A percentile compares a stretch with the other conserved stretches of the same genome.
phyloP scores from a whole-genome alignment of 495 filamentous ascomycete species.

The Hyaloscypha hepaticicola region DNA sequence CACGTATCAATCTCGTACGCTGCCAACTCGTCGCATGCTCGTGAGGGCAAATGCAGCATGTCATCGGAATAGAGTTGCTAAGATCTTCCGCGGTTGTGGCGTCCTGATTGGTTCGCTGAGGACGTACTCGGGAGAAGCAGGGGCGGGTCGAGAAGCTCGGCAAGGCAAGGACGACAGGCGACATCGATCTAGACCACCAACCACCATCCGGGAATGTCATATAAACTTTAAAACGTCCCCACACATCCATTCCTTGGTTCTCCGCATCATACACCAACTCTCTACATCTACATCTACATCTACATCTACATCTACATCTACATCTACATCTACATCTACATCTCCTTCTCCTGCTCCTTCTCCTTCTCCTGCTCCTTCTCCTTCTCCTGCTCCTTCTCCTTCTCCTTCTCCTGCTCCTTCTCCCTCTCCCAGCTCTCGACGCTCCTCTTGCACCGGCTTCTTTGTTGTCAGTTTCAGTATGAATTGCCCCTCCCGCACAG shows the following conservation, averaged over 20 bases:
- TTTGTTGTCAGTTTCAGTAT: conserved; percentile 30
- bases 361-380: neutral
- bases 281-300: too few relatives aligned
- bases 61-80: too few relatives aligned
- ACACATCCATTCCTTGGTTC: neutral
- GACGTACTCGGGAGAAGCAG: neutral
- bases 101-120: neutral
- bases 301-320: too few relatives aligned
- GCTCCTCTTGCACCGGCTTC: neutral
- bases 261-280: too few relatives aligned
- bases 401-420: neutral
- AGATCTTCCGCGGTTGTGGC: too few relatives aligned
- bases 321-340: too few relatives aligned
- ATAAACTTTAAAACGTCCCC: neutral
- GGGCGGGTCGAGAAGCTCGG: neutral
- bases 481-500: conserved; percentile 56
- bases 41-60: neutral
- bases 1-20: neutral
- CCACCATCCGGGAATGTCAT: neutral
- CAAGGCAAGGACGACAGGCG: too few relatives aligned
- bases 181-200: neutral
- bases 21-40: neutral
- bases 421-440: neutral
- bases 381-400: neutral
- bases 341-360: neutral